Evolutionary conservation across 2,329 filamentous ascomycete species (phyloP).

Genomic region (Orbilia blumenaviensis): DNA sequence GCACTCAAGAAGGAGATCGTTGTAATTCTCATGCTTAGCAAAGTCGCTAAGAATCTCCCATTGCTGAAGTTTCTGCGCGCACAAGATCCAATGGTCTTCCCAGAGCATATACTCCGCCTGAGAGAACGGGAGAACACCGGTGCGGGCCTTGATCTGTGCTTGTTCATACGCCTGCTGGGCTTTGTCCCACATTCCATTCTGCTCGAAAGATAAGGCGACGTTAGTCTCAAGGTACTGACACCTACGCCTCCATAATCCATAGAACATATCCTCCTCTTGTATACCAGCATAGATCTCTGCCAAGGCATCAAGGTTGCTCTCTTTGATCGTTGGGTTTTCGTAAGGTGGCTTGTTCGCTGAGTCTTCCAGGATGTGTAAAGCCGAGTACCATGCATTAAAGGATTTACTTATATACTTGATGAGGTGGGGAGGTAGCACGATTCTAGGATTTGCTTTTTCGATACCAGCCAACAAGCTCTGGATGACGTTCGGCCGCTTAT

Average conservation of each 20-base stretch:
- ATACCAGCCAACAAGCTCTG: conserved; percentile 90
- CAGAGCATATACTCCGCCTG: conserved; percentile 98
- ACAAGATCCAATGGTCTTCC: conserved; percentile 99
- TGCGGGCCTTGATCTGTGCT: conserved; percentile 95
- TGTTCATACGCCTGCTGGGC: conserved; percentile 96
- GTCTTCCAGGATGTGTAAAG: conserved; percentile 87
- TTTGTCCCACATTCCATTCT: conserved; percentile 99
- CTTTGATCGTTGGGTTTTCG: conserved; percentile 82
- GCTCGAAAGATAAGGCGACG: conserved; percentile 94
- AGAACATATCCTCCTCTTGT: conserved; percentile 96
- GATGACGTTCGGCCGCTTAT: conserved; percentile 93
- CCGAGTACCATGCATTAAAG: conserved; percentile 98
- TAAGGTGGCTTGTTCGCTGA: conserved; percentile 83
- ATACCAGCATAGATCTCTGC: conserved; percentile 89
- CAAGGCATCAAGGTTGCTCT: conserved; percentile 96
- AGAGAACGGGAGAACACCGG: conserved; percentile 93
- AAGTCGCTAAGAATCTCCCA: conserved; percentile 99
- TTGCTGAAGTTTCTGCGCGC: conserved; percentile 96
- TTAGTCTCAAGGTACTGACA: conserved; percentile 98
- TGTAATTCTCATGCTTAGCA: conserved; percentile 98
- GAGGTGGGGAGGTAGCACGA: conserved; percentile 93
- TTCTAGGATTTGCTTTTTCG: conserved; percentile 82
- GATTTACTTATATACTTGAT: conserved; percentile 94
- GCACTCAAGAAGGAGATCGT: conserved; percentile 92
- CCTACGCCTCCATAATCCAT: conserved; percentile 92